A percentile compares a stretch with the other conserved stretches of the same genome.
Evolutionary conservation across 306 rosid genomes (phyloP).

Genomic region (Senna tora): DNA sequence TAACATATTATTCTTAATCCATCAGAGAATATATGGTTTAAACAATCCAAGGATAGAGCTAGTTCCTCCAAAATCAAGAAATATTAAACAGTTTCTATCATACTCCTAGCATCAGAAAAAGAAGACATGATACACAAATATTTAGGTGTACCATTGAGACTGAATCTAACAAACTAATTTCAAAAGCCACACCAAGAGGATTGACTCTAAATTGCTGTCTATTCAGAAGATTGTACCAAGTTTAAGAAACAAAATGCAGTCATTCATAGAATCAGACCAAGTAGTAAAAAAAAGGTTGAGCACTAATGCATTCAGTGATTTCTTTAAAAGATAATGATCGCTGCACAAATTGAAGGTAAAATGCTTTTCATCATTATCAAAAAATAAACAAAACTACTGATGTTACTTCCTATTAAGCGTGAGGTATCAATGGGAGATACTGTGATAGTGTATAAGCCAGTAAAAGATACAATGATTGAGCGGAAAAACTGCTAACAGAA

Average conservation of each 20-base stretch:
- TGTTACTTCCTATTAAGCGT: slow-evolving; percentile 1
- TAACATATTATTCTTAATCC: background rate
- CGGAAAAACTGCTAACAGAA: too few species aligned
- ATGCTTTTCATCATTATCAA: background rate
- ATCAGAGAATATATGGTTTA: slow-evolving; percentile 23
- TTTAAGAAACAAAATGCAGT: slow-evolving; percentile 17
- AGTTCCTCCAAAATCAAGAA: background rate
- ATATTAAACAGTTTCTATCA: background rate
- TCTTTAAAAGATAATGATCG: too few species aligned
- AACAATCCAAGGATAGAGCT: background rate
- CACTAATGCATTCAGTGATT: too few species aligned
- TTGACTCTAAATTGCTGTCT: too few species aligned
- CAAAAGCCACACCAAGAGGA: background rate
- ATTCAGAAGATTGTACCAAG: background rate
- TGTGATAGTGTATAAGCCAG: background rate
- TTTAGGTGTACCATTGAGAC: background rate
- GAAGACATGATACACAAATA: slow-evolving; percentile 3
- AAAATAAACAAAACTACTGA: background rate
- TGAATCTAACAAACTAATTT: background rate
- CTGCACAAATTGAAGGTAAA: too few species aligned
- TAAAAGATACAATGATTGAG: background rate
- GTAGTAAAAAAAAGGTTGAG: background rate
- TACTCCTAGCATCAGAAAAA: background rate
- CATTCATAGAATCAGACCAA: background rate
- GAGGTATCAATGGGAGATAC: background rate